phyloP scores from a whole-genome alignment of 129 eudicot species.

The carrot (Daucus carota) region DH1_v3.0 NC_030389.2:4264501-4265000 shows the following conservation, averaged over 20 bases:
- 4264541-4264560: not conserved
- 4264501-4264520: conserved; percentile 93
- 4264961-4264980: too few species aligned
- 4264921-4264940: not conserved
- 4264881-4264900: not conserved
- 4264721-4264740: conserved; percentile 77
- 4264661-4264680: conserved; percentile 96
- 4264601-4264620: conserved; percentile 96
- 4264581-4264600: not conserved
- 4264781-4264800: not conserved
- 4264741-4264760: conserved; percentile 46
- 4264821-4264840: not conserved
- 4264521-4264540: conserved; percentile 12
- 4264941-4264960: not conserved
- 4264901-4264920: not conserved
- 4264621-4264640: conserved; percentile 81
- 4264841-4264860: not conserved
- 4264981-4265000: not conserved
- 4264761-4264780: not conserved
- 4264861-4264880: not conserved
- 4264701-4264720: conserved; percentile 91
- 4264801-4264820: not conserved
- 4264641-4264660: conserved; percentile 94
- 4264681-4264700: conserved; percentile 91
- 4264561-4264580: not conserved